Conservation (phyloP, 768 basidiomycete species). For the Kwoniella sp. region DNA sequence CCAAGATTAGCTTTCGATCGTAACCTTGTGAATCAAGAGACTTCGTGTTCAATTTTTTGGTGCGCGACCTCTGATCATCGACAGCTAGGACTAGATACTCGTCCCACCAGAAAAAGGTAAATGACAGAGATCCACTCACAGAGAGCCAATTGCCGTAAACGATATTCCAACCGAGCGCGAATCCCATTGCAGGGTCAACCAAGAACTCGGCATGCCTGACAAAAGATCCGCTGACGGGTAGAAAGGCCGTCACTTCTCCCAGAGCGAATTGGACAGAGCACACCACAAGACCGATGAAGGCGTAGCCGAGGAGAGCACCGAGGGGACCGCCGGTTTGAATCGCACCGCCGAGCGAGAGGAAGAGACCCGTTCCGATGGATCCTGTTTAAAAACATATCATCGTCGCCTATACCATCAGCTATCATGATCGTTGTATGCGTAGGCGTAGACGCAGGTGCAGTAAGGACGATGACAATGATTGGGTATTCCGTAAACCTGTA, state of each 20-base stretch:
- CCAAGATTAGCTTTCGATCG: background rate
- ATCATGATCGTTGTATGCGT: too few relatives aligned
- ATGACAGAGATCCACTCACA: constrained; percentile 2
- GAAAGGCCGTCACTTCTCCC: constrained; percentile 17
- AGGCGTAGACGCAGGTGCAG: too few relatives aligned
- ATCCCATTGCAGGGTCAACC: constrained; percentile 49
- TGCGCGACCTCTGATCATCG: too few relatives aligned
- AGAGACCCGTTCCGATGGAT: constrained; percentile 62
- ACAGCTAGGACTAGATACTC: too few relatives aligned
- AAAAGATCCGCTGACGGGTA: constrained; percentile 20
- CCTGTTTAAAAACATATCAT: constrained; percentile 6
- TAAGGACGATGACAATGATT: too few relatives aligned
- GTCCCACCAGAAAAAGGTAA: too few relatives aligned
- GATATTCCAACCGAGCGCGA: constrained; percentile 46
- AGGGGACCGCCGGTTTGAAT: constrained; percentile 64
- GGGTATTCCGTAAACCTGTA: too few relatives aligned
- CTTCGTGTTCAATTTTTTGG: too few relatives aligned
- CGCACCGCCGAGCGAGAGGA: constrained; percentile 62
- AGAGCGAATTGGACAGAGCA: constrained; percentile 20
- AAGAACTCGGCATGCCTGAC: constrained; percentile 18
- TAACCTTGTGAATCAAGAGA: constrained; percentile 32
- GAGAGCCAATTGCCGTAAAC: constrained; percentile 35
- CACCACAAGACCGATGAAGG: constrained; percentile 58
- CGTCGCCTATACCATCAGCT: too few relatives aligned
- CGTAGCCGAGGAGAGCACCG: constrained; percentile 62